Percentiles rank a stretch among this genome's conserved stretches.
Evolutionary conservation across 148 eudicot genomes (phyloP).

Genomic region (Vaccinium darrowii): DNA sequence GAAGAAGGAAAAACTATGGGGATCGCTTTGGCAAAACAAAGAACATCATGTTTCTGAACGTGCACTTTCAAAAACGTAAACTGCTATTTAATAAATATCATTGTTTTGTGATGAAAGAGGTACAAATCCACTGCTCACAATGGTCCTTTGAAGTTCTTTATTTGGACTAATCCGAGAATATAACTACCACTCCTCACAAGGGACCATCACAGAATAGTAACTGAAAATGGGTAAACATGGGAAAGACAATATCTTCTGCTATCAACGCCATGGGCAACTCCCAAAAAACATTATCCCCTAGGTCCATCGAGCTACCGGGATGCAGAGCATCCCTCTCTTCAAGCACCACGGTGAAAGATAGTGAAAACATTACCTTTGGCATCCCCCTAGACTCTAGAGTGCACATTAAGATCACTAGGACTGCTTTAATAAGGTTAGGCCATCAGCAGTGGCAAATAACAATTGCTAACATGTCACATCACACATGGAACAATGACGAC

Average conservation of each 20-base stretch:
- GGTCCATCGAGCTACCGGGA: background rate
- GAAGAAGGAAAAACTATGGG: background rate
- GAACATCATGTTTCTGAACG: background rate
- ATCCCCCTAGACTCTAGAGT: background rate
- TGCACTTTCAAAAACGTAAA: background rate
- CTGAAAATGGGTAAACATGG: background rate
- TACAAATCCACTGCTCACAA: background rate
- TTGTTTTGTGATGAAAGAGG: background rate
- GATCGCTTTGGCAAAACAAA: background rate
- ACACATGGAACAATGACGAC: slow-evolving; percentile 1
- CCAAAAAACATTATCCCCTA: background rate
- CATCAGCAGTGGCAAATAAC: background rate
- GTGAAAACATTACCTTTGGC: background rate
- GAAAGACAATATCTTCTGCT: background rate
- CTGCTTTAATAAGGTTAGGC: background rate
- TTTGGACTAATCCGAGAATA: background rate
- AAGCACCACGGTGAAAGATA: background rate
- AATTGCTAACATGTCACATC: background rate
- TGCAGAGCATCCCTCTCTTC: background rate
- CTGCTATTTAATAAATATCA: background rate
- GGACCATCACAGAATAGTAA: background rate
- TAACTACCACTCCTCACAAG: background rate
- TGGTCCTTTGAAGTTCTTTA: background rate
- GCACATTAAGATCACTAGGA: background rate
- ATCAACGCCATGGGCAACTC: background rate